These are phyloP conservation scores for Trichophyton simii DNA, from an alignment of 2,329 filamentous ascomycete species.

Conservation along the genomic window DNA sequence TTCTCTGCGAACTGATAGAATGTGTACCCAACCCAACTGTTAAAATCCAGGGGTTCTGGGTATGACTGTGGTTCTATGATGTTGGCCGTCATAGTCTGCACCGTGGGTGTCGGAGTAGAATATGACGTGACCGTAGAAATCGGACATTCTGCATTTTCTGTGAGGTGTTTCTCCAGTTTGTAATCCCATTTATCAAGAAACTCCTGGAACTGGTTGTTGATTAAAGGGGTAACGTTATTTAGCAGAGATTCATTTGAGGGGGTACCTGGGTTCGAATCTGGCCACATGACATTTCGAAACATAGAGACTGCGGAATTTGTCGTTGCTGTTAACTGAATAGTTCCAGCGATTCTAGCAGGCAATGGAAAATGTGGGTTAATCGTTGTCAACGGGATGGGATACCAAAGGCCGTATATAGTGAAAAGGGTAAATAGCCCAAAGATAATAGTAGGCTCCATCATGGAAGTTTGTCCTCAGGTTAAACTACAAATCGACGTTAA, in stretches of 20 bases:
- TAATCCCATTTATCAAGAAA: not conserved
- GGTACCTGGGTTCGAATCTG: not conserved
- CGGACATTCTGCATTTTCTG: not conserved
- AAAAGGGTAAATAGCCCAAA: slow-evolving; percentile 7
- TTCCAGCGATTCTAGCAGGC: slow-evolving; percentile 14
- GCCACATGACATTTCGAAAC: not conserved
- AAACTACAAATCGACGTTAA: no score
- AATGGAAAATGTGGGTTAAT: slow-evolving; percentile 13
- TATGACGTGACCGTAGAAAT: not conserved
- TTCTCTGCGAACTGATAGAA: slow-evolving; percentile 2
- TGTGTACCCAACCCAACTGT: slow-evolving; percentile 5
- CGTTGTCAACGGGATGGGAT: slow-evolving; percentile 15
- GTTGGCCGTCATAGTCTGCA: not conserved
- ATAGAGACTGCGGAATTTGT: slow-evolving; percentile 7
- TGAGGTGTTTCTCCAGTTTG: not conserved
- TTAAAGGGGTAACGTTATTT: not conserved
- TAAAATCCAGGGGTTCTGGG: slow-evolving; percentile 1
- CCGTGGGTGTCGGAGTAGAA: not conserved
- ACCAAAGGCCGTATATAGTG: slow-evolving; percentile 15
- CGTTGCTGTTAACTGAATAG: slow-evolving; percentile 15
- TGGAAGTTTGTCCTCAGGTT: not conserved
- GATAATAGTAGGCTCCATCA: not conserved
- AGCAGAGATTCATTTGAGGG: not conserved
- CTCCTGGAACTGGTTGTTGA: not conserved
- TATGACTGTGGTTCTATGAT: not conserved